These are phyloP conservation scores for Sphaerulina vaccinii DNA, from an alignment of 2,329 filamentous ascomycete genomes.

Conservation along the genomic window DNA sequence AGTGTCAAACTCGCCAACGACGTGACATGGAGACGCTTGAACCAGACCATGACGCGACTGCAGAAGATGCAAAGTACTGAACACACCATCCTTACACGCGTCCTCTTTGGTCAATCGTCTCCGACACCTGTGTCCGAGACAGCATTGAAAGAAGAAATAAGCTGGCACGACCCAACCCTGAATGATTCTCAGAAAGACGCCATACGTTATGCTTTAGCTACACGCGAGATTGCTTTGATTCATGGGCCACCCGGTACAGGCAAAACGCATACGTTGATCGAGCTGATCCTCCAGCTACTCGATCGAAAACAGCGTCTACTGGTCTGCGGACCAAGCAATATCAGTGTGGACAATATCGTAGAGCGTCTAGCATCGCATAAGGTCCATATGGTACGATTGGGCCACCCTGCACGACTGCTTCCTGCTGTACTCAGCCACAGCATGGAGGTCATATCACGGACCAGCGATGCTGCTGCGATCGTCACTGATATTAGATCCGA, in stretches of 20 bases:
- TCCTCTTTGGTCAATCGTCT: slow-evolving; percentile 59
- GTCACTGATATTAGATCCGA: slow-evolving; percentile 87
- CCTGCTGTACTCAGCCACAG: slow-evolving; percentile 87
- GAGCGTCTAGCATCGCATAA: slow-evolving; percentile 84
- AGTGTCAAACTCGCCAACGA: slow-evolving; percentile 67
- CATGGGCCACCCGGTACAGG: slow-evolving; percentile 95
- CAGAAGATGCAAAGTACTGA: slow-evolving; percentile 56
- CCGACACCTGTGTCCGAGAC: slow-evolving; percentile 49
- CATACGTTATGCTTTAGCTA: slow-evolving; percentile 77
- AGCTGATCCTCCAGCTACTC: slow-evolving; percentile 88
- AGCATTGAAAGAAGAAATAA: slow-evolving; percentile 46
- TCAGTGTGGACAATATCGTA: slow-evolving; percentile 97
- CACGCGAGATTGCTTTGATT: slow-evolving; percentile 80
- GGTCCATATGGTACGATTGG: slow-evolving; percentile 82
- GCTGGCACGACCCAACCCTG: slow-evolving; percentile 56
- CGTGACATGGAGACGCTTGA: slow-evolving; percentile 65
- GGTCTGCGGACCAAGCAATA: slow-evolving; percentile 95
- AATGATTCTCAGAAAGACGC: slow-evolving; percentile 64
- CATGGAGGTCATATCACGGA: slow-evolving; percentile 84
- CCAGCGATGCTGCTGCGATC: slow-evolving; percentile 83
- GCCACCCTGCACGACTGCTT: slow-evolving; percentile 86
- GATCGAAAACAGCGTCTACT: slow-evolving; percentile 71
- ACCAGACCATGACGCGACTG: slow-evolving; percentile 61
- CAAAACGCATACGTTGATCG: slow-evolving; percentile 94
- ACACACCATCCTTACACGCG: slow-evolving; percentile 58